A percentile compares a stretch with the other conserved stretches of the same genome.
Evolutionary conservation across 768 basidiomycete species (phyloP).

Genomic region (Dioszegia crocea): DNA sequence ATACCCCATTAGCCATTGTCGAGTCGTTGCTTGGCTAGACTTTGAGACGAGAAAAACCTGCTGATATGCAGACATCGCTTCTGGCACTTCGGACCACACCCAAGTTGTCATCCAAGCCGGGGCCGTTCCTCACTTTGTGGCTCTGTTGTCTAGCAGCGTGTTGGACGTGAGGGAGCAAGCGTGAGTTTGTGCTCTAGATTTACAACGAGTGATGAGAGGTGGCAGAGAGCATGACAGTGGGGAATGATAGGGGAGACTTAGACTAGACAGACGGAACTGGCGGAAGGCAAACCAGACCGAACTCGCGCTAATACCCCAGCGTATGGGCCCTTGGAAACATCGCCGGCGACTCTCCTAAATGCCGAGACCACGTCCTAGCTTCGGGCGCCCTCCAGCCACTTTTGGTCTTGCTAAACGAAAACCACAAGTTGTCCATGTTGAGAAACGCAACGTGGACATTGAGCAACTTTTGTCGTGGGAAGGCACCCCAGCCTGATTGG

Average conservation of each 20-base stretch:
- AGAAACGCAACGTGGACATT: constrained; percentile 96
- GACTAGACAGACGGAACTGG: no score
- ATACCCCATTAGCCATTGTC: no score
- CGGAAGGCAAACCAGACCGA: no score
- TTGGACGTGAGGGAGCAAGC: constrained; percentile 98
- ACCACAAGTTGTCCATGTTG: constrained; percentile 98
- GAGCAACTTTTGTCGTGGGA: constrained; percentile 98
- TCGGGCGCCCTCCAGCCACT: constrained; percentile 91
- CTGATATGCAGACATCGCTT: constrained; percentile 65
- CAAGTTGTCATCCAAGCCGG: constrained; percentile 93
- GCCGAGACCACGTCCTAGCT: constrained; percentile 92
- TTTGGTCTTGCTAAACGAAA: constrained; percentile 76
- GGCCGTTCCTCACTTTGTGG: constrained; percentile 96
- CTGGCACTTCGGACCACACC: constrained; percentile 96
- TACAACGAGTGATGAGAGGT: no score
- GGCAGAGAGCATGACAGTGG: no score
- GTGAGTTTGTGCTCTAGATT: constrained; percentile 39
- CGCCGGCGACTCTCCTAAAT: constrained; percentile 95
- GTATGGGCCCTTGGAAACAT: constrained; percentile 99
- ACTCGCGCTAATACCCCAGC: constrained; percentile 19
- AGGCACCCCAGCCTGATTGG: constrained; percentile 97
- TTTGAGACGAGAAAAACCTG: no score
- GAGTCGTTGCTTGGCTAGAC: no score
- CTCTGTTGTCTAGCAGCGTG: constrained; percentile 85
- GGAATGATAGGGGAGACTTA: no score